Base-by-base conservation (phyloP, 208 protist species). In the Polymyxa betae region DNA sequence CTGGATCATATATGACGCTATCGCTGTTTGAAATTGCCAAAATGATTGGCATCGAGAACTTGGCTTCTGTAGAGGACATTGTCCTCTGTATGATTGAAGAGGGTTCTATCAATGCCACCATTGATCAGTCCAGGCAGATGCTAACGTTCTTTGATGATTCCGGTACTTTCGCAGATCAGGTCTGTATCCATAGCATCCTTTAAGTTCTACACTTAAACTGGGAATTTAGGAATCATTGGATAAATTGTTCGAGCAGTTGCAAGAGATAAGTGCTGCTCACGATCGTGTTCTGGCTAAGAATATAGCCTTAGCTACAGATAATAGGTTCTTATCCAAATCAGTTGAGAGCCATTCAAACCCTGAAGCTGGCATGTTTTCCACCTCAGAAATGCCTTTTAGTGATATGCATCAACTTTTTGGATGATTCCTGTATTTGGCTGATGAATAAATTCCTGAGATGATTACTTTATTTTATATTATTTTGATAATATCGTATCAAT, bases 61-160 rank as follows among this genome's bases (percentile, higher is more conserved):
- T 45, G n/a, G n/a, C 5, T 5, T 20, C 5, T 43, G n/a, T n/a
- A 20, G 35, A 82, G n/a, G n/a, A 35, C n/a, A 12, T 82, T 43
- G 16, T 82, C 35, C 40, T 5, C n/a, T 35, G 40, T 45, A 82
- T 82, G 72, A 82, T 82, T n/a, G 72, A 82, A 20, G 16, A 82
- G 35, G 72, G 72, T 5, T 35, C n/a, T 35, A 5, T 82, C 35
- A 38, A 5, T n/a, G 72, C 72, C 35, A 45, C 72, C 16, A 82
- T 82, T 43, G 72, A 82, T n/a, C 72, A 82, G 72, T 43, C n/a
- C 5, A 82, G 12, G 5, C 12, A 5, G 5, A 82, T 82, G 5
- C n/a, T 82, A 43, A 82, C 72, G 16, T 35, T 82, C 5, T 35
- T 5, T 82, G 72, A 82, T 45, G 35, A 35, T n/a, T n/a, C 5